Percentiles rank a stretch among this genome's conserved stretches.
These are phyloP conservation scores for Anaeramoeba ignava DNA, from an alignment of 78 protist genomes.

Conservation along the genomic window DNA sequence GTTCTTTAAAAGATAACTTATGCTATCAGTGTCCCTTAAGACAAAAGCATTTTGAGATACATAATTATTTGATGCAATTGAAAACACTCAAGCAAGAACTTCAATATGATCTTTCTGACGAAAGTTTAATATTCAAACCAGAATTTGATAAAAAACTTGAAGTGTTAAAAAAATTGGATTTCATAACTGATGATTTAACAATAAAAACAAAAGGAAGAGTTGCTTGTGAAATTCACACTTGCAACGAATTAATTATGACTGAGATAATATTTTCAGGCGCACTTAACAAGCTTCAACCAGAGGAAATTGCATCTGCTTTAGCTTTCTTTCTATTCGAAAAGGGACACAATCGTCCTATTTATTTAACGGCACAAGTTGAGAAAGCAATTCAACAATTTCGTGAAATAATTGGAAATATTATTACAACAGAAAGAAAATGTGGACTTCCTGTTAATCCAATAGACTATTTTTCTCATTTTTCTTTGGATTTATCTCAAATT, in stretches of 20 bases:
- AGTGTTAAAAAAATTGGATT: conserved; percentile 38
- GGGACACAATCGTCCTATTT: neutral
- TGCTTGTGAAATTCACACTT: conserved; percentile 82
- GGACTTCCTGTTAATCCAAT: no score
- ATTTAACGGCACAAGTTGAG: neutral
- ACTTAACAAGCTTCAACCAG: conserved; percentile 57
- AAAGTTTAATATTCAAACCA: neutral
- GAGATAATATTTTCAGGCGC: conserved; percentile 74
- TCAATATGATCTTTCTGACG: neutral
- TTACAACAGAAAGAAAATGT: neutral
- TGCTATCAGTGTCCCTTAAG: neutral
- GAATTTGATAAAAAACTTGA: neutral
- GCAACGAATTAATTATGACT: conserved; percentile 74
- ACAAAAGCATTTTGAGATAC: neutral
- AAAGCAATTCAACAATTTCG: neutral
- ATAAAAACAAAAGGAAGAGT: conserved; percentile 79
- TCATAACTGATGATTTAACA: conserved; percentile 40
- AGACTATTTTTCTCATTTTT: no score
- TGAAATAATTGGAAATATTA: neutral
- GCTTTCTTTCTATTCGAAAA: conserved; percentile 56
- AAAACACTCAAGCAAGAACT: neutral
- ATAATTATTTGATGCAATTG: neutral
- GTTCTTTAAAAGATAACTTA: no score
- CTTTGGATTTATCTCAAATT: neutral
- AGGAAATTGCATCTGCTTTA: conserved; percentile 58